Evolutionary conservation across 495 filamentous ascomycete species (phyloP).

Genomic region (Mytilinidion resinicola): DNA sequence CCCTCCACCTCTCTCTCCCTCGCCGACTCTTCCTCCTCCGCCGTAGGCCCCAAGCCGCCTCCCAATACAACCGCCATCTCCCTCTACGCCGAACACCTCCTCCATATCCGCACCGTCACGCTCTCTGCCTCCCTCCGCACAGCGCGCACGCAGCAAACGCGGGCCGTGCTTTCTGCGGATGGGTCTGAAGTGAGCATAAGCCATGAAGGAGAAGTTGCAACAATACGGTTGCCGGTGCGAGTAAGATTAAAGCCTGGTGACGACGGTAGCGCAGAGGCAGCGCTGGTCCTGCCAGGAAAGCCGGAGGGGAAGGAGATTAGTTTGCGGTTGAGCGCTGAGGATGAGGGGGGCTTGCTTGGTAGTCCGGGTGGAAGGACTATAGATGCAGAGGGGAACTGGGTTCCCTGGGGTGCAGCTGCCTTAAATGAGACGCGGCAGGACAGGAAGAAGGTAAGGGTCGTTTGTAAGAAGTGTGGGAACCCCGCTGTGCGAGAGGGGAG

Average conservation of each 20-base stretch:
- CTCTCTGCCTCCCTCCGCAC: conserved; percentile 61
- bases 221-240: conserved; percentile 60
- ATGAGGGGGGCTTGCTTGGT: conserved; percentile 29
- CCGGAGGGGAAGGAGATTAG: conserved; percentile 46
- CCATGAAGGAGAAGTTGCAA: conserved; percentile 49
- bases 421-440: conserved; percentile 34
- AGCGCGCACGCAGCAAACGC: conserved; percentile 40
- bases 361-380: conserved; percentile 24
- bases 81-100: conserved; percentile 80
- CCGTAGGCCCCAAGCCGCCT: background rate
- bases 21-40: background rate
- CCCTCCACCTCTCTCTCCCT: conserved; percentile 4
- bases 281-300: conserved; percentile 35
- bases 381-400: conserved; percentile 35
- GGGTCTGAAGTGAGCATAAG: conserved; percentile 45
- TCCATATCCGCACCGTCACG: conserved; percentile 79
- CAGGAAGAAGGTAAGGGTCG: conserved; percentile 34
- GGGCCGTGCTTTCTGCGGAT: conserved; percentile 45
- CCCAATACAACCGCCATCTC: conserved; percentile 20
- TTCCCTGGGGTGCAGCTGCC: conserved; percentile 69
- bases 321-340: conserved; percentile 61
- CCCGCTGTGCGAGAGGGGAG: conserved; percentile 40
- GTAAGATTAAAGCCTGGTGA: conserved; percentile 29
- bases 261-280: conserved; percentile 30
- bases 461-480: conserved; percentile 56